Conservation (phyloP, 306 rosid genomes). For the Begonia fuchsioides region DNA sequence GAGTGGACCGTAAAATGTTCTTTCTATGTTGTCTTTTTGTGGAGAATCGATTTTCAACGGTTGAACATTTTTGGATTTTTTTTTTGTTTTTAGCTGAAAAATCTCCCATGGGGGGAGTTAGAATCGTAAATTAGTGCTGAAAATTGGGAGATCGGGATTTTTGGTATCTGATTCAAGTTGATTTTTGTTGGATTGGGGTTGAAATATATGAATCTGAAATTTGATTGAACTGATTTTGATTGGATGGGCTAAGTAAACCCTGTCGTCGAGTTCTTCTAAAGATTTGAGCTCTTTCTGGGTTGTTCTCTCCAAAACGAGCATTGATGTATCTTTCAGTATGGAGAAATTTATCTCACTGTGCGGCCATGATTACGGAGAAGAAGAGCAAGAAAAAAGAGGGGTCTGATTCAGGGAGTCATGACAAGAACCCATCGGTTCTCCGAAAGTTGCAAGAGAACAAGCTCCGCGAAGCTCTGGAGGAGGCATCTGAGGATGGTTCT, state of each 20-base stretch:
- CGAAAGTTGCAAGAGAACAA: constrained; percentile 73
- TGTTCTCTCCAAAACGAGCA: constrained; percentile 12
- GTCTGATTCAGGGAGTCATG: constrained; percentile 32
- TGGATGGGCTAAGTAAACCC: constrained; percentile 30
- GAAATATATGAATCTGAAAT: constrained; percentile 10
- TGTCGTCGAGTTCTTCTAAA: too few species aligned
- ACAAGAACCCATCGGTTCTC: constrained; percentile 45
- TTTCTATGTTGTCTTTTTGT: constrained; percentile 4
- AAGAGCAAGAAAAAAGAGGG: constrained; percentile 35
- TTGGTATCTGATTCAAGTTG: constrained; percentile 16
- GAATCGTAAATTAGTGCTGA: constrained; percentile 1
- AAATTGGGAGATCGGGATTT: constrained; percentile 5
- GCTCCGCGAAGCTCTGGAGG: constrained; percentile 95
- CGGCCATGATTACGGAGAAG: constrained; percentile 47
- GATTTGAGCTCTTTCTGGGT: constrained; percentile 5
- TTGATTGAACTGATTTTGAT: not conserved
- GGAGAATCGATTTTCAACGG: not conserved
- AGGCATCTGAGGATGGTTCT: constrained; percentile 90
- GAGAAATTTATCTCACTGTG: constrained; percentile 64
- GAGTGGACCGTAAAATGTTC: not conserved
- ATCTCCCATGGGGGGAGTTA: not conserved
- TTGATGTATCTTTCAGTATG: constrained; percentile 60
- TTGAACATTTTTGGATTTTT: not conserved
- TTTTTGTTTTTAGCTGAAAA: not conserved
- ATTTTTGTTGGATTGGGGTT: constrained; percentile 9